These are phyloP conservation scores for Pleurotus citrinopileatus DNA, from an alignment of 768 basidiomycete species.

Conservation along the genomic window DNA sequence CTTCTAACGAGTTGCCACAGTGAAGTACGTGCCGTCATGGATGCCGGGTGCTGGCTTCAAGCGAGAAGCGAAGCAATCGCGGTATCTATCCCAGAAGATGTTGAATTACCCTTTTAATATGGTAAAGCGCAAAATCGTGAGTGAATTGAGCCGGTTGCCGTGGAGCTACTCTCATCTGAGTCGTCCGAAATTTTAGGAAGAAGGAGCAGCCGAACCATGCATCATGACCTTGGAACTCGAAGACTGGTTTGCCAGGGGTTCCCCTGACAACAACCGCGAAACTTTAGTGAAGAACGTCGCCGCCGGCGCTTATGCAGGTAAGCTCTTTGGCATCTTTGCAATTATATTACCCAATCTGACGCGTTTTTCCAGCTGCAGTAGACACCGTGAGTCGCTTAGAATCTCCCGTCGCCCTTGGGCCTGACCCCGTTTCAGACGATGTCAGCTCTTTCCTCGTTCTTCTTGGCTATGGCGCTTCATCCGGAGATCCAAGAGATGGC, in stretches of 20 bases:
- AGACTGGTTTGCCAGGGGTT: conserved; percentile 11
- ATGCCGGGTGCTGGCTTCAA: conserved; percentile 47
- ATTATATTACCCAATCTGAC: background rate
- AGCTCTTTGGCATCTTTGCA: background rate
- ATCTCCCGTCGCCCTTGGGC: conserved; percentile 15
- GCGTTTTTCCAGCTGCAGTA: background rate
- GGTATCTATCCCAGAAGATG: conserved; percentile 29
- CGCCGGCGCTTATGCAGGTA: conserved; percentile 23
- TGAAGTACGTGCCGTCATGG: conserved; percentile 45
- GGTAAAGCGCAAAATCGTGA: conserved; percentile 26
- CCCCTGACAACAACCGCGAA: conserved; percentile 15
- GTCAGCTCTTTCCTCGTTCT: conserved; percentile 19
- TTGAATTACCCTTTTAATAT: conserved; percentile 31
- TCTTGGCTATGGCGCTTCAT: conserved; percentile 26
- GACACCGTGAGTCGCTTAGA: conserved; percentile 18
- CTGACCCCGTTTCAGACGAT: conserved; percentile 17
- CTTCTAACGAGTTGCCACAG: conserved; percentile 15
- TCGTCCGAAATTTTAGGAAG: conserved; percentile 2
- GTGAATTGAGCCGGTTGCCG: conserved; percentile 11
- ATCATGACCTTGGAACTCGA: conserved; percentile 18
- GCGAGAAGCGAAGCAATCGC: conserved; percentile 33
- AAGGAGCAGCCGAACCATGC: conserved; percentile 16
- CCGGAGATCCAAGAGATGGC: conserved; percentile 22
- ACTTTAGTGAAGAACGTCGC: conserved; percentile 22
- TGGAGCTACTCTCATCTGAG: conserved; percentile 1